Evolutionary conservation across 2,329 filamentous ascomycete species (phyloP), one percentile per base, ranked within the genome.

Genomic region (Fusarium sp.): DNA sequence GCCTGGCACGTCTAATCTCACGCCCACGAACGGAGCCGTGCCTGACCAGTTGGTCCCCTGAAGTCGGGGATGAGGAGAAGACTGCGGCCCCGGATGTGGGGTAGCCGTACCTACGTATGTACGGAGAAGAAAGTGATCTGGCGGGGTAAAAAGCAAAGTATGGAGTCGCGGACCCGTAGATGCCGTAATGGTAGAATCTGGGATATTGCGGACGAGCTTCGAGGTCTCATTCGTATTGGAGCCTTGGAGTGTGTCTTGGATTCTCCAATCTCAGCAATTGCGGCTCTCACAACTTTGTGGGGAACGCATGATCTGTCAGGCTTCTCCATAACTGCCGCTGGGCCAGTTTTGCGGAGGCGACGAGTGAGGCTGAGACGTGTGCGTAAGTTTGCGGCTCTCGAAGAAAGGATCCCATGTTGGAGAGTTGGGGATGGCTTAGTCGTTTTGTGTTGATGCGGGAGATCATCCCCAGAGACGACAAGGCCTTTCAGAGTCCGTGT

Each of bases 31-130:
- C 62, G 62, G 61, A 65, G 62, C 63, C 53, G 67, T 58, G 34
- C 48, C 58, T 49, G 63, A 58, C 62, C 63, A 52, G 48, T 33
- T 52, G 49, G 61, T 66, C 56, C 58, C 66, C 28, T 69, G 31
- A 53, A 63, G 45, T 57, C 63, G 63, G 67, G 58, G 46, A 58
- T 60, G 65, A 66, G 68, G 68, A 69, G 61, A 57, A 55, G 50
- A 68, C 49, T 65, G 68, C 67, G 67, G 62, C 43, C 68, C 67
- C 67, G 67, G 63, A 61, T 65, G 63, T 70, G 68, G 68, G 68
- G 68, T 70, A 71, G 65, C 44, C 57, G 51, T 56, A 42, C 49
- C 15, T 51, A 58, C 40, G 39, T 38, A 46, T 51, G 49, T 57
- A 60, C 40, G 49, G 44, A 49, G 33, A 65, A 57, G 57, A 62